Evolutionary conservation across 306 rosid genomes (phyloP).

Genomic region (Parietaria judaica): DNA sequence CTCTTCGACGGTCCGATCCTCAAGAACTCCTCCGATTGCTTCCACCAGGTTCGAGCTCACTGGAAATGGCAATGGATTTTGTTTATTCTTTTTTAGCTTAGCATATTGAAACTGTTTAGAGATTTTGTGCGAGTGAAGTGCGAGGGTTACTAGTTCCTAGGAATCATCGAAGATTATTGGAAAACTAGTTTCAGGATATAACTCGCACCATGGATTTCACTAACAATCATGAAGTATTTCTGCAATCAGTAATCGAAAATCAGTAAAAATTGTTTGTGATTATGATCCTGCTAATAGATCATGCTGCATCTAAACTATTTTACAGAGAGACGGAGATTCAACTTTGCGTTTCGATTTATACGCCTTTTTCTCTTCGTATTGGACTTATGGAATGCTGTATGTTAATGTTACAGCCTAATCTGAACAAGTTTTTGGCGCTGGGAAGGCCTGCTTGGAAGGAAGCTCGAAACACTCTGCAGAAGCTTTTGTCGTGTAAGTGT

Average conservation of each 20-base stretch:
- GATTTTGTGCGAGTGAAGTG: no score
- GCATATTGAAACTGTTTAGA: neutral
- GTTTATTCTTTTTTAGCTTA: neutral
- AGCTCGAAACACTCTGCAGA: constrained; percentile 85
- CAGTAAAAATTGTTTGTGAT: no score
- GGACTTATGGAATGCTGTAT: constrained; percentile 9
- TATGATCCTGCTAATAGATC: no score
- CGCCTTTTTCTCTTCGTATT: neutral
- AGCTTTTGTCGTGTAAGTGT: constrained; percentile 61
- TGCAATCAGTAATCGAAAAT: no score
- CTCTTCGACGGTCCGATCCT: constrained; percentile 81
- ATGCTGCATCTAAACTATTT: no score
- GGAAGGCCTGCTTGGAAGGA: constrained; percentile 97
- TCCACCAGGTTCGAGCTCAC: constrained; percentile 42
- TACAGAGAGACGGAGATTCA: neutral
- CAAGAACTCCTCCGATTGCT: constrained; percentile 69
- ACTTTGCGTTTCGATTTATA: neutral
- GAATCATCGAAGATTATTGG: no score
- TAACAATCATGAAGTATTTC: no score
- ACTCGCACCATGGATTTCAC: no score
- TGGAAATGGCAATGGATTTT: neutral
- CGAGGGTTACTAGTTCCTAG: no score
- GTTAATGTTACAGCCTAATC: constrained; percentile 46
- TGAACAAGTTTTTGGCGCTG: constrained; percentile 77
- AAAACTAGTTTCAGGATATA: no score